Evolutionary conservation across 257 asterid species (phyloP).

Genomic region (Nicotiana knightiana): DNA sequence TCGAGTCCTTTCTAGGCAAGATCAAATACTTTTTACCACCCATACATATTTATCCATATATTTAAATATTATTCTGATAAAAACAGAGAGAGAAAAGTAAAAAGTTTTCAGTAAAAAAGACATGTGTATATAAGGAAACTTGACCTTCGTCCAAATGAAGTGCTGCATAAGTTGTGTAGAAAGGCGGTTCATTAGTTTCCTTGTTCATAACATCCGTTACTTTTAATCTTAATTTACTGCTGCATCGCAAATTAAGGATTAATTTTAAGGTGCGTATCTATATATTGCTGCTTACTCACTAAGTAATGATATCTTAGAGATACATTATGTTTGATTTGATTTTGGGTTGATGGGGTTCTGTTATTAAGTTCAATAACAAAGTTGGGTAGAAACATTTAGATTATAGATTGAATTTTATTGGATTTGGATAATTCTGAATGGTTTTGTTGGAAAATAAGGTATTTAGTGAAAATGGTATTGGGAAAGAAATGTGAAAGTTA

Average conservation of each 20-base stretch:
- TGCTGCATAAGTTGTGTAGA: conserved; percentile 14
- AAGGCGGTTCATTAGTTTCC: conserved; percentile 34
- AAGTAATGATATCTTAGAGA: not conserved
- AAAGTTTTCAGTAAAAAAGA: not conserved
- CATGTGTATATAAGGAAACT: not conserved
- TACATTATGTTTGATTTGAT: not conserved
- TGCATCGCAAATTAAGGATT: conserved; percentile 13
- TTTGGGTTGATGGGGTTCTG: not conserved
- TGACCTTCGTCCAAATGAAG: not conserved
- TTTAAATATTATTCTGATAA: not conserved
- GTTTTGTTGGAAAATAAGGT: conserved; percentile 17
- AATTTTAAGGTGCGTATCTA: conserved; percentile 9
- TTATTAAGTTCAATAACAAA: not conserved
- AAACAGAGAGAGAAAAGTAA: not conserved
- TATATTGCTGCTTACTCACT: not conserved
- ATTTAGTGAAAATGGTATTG: conserved; percentile 22
- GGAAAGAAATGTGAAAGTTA: conserved; percentile 25
- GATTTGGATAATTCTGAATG: not conserved
- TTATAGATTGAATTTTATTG: not conserved
- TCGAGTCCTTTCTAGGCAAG: conserved; percentile 27
- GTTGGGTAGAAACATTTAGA: not conserved
- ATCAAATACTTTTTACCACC: not conserved
- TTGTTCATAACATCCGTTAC: conserved; percentile 35
- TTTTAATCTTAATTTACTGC: conserved; percentile 20
- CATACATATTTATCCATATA: not conserved